These are phyloP conservation scores for Warburgia ugandensis DNA, from an alignment of 164 flowering plant genomes.

Conservation along the genomic window DNA sequence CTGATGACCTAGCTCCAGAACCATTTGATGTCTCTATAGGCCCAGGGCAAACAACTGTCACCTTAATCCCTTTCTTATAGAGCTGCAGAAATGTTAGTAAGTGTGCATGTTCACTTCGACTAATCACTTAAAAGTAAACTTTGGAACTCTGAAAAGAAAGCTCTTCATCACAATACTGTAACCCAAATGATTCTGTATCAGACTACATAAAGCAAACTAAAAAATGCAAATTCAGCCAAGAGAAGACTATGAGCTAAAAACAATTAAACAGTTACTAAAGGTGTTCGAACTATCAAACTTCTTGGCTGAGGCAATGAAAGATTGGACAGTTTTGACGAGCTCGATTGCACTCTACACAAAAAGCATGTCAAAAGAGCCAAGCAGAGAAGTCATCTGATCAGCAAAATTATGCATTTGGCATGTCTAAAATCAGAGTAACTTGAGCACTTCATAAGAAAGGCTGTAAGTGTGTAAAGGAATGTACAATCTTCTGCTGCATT, in stretches of 20 bases:
- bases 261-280: too few species aligned
- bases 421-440: too few species aligned
- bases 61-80: slow-evolving; percentile 73
- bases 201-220: not conserved
- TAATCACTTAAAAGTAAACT: not conserved
- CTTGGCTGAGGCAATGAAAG: too few species aligned
- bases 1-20: slow-evolving; percentile 36
- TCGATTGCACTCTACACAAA: too few species aligned
- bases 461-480: too few species aligned
- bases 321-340: too few species aligned
- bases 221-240: not conserved
- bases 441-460: too few species aligned
- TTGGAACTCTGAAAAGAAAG: not conserved
- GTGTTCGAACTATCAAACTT: too few species aligned
- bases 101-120: not conserved
- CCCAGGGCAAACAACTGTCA: slow-evolving; percentile 96
- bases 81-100: slow-evolving; percentile 37
- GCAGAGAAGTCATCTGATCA: too few species aligned
- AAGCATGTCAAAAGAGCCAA: too few species aligned
- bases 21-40: slow-evolving; percentile 72
- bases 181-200: not conserved
- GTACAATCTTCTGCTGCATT: too few species aligned
- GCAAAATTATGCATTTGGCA: too few species aligned
- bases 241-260: not conserved
- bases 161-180: not conserved